These are phyloP conservation scores for Aspergillus sojae DNA, from an alignment of 2,329 filamentous ascomycete species.

Conservation along the genomic window DNA sequence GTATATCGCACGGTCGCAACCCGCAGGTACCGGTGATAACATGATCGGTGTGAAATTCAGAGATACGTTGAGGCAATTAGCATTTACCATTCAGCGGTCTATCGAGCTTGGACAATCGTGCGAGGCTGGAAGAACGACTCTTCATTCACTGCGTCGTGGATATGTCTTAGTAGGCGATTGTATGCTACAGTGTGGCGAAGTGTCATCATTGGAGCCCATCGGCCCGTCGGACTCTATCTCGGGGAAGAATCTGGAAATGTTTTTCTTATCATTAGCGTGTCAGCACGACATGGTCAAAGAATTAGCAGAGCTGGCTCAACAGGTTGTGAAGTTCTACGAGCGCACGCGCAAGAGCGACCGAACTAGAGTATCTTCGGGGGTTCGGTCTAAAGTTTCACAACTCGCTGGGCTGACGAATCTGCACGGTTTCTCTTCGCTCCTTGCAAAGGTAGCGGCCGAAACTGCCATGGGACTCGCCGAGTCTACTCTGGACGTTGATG, in stretches of 20 bases:
- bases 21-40: slow-evolving; percentile 14
- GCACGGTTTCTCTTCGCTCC: slow-evolving; percentile 29
- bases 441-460: slow-evolving; percentile 41
- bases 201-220: slow-evolving; percentile 13
- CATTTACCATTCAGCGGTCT: slow-evolving; percentile 27
- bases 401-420: slow-evolving; percentile 24
- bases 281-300: slow-evolving; percentile 37
- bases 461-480: slow-evolving; percentile 46
- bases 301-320: slow-evolving; percentile 36
- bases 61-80: slow-evolving; percentile 28
- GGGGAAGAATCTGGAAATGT: slow-evolving; percentile 30
- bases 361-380: slow-evolving; percentile 26
- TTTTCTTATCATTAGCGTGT: slow-evolving; percentile 30
- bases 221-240: slow-evolving; percentile 18
- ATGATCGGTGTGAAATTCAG: slow-evolving; percentile 27
- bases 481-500: slow-evolving; percentile 37
- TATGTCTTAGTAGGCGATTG: slow-evolving; percentile 35
- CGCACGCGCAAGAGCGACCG: slow-evolving; percentile 26
- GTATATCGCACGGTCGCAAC: slow-evolving; percentile 37
- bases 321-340: slow-evolving; percentile 38
- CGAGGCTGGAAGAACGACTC: slow-evolving; percentile 17
- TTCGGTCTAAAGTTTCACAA: slow-evolving; percentile 30
- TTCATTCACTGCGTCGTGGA: slow-evolving; percentile 35
- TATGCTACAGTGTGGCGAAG: slow-evolving; percentile 32
- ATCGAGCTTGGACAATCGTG: slow-evolving; percentile 18